phyloP scores from a whole-genome alignment of 75 land plant species.

The Isoetes taiwanensis region DNA sequence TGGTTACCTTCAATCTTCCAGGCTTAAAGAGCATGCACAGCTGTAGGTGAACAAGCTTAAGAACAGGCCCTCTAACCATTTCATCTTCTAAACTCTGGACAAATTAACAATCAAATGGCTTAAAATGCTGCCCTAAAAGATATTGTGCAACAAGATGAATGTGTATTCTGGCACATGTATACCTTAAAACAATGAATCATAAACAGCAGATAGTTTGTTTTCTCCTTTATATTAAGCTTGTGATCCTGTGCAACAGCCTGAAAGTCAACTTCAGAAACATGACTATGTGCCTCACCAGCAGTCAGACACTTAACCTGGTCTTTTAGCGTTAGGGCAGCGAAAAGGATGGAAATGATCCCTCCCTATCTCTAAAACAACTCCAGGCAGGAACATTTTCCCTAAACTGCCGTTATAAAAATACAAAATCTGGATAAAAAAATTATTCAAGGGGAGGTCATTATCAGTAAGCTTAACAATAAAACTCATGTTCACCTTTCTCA shows the following conservation, averaged over 20 bases:
- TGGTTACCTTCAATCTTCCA: conserved; percentile 82
- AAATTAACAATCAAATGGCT: neutral
- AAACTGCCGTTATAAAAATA: conserved; percentile 36
- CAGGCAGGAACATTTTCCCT: conserved; percentile 98
- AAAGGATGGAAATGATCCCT: conserved; percentile 68
- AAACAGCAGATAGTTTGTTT: conserved; percentile 86
- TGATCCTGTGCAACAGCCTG: neutral
- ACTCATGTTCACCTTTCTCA: too few species aligned
- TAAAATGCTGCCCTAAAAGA: neutral
- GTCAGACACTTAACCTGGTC: conserved; percentile 44
- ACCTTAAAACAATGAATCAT: conserved; percentile 98
- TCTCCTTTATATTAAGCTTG: conserved; percentile 52
- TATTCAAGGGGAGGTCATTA: too few species aligned
- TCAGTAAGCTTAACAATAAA: too few species aligned
- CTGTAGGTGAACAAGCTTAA: conserved; percentile 62
- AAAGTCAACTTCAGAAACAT: too few species aligned
- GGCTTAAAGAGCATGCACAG: conserved; percentile 73
- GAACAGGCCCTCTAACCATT: conserved; percentile 61
- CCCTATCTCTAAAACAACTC: conserved; percentile 73
- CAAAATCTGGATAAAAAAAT: too few species aligned
- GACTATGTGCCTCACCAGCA: too few species aligned
- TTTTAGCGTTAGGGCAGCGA: conserved; percentile 57
- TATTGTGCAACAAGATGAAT: neutral
- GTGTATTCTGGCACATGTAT: neutral
- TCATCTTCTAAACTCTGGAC: conserved; percentile 94